A percentile compares a stretch with the other conserved stretches of the same genome.
Conservation (phyloP, 2,329 filamentous ascomycete genomes). For the Mycocentrospora acerina region DNA sequence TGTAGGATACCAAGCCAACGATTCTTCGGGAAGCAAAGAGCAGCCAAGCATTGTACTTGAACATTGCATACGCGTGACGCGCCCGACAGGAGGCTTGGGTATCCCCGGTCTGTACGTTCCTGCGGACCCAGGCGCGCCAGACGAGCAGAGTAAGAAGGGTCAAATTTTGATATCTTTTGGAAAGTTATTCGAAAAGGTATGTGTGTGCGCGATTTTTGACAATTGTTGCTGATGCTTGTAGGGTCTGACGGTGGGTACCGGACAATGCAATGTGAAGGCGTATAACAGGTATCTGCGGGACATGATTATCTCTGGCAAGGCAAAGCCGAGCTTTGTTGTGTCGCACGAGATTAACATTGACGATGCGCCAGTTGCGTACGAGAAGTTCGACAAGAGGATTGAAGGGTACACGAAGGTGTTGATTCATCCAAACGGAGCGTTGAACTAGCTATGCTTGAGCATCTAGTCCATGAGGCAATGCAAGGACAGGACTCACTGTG, state of each 20-base stretch:
- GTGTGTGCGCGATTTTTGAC: constrained; percentile 1
- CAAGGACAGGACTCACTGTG: constrained; percentile 3
- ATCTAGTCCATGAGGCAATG: constrained; percentile 1
- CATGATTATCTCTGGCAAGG: constrained; percentile 64
- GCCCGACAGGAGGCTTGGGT: constrained; percentile 62
- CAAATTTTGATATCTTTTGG: constrained; percentile 66
- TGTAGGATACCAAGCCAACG: constrained; percentile 65
- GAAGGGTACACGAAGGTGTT: constrained; percentile 70
- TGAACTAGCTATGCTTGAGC: constrained; percentile 18
- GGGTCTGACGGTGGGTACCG: constrained; percentile 62
- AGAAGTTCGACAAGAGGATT: constrained; percentile 66
- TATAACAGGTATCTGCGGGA: constrained; percentile 68
- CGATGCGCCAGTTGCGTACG: constrained; percentile 61
- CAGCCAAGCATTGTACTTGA: constrained; percentile 65
- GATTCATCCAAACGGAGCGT: constrained; percentile 61
- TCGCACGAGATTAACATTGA: constrained; percentile 65
- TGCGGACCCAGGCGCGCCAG: constrained; percentile 63
- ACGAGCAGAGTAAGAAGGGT: constrained; percentile 61
- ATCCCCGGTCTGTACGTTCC: constrained; percentile 60
- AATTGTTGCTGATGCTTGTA: constrained; percentile 27
- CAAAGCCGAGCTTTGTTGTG: constrained; percentile 67
- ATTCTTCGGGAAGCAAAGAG: constrained; percentile 57
- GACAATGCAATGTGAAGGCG: constrained; percentile 68
- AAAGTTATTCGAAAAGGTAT: constrained; percentile 68
- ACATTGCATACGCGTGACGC: constrained; percentile 63